Base-by-base conservation (phyloP, 129 eudicot species). In the Saposhnikovia divaricata region DNA sequence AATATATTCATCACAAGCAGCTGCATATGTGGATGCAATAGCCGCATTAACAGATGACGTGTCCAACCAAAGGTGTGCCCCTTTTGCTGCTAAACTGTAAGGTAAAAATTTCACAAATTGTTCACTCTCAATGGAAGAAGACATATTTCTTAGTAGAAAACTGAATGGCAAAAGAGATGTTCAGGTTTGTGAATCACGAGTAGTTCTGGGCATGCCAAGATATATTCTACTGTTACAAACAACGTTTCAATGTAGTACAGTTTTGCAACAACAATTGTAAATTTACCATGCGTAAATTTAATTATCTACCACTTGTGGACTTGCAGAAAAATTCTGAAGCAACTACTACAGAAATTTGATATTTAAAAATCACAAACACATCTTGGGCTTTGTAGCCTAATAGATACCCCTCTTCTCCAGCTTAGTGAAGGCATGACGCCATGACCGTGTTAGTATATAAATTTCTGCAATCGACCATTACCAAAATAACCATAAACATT, bases 21-120 rank as follows among this genome's bases (percentile, higher is more conserved):
- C 72, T 76, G 86, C 85, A 78, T 88, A 94, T 42, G 97, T 84
- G 79, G 85, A 87, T 10, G 81, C 92, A 48, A 94, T 90, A 82
- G 98, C 98, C 77, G 96, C 97, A 85, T 93, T 94, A 79, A 90
- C 87, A 16, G 96, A 84, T 82, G 97, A 81, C 31, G 92, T 77
- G 84, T 94, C 98, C 86, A 94, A 69, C 97, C 97, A 90, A 79
- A 94, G 92, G 80, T 89, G 87, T n/a, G 93, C 91, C 55, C 92
- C 93, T 87, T 87, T 79, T 73, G 85, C 89, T 77, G 97, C 98
- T 86, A 94, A 89, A 77, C 98, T 94, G 91, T 34, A 82, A 87
- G 72, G 15, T 74, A 23, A 82, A 21, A 61, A 27, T 65, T 28
- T 46, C 4, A 37, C n/a, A 71, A 39, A 19, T 13, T 68, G 23